phyloP scores from a whole-genome alignment of 23 red algal species.

The Gracilariopsis chorda region DNA sequence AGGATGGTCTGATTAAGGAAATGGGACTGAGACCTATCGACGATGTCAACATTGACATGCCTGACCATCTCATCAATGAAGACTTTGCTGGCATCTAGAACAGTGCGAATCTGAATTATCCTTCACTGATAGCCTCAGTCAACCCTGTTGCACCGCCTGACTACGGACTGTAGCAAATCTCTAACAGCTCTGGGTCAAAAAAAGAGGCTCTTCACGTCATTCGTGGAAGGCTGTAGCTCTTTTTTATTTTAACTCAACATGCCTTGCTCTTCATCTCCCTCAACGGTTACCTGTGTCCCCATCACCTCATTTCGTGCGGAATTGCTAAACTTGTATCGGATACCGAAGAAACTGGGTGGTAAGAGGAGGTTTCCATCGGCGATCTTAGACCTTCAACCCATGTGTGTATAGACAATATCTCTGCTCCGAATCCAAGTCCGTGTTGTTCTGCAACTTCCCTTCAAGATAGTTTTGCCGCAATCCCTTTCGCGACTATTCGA shows the following conservation, averaged over 20 bases:
- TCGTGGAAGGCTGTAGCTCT: neutral
- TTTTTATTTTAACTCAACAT: neutral
- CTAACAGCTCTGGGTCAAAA: neutral
- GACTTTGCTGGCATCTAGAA: conserved; percentile 21
- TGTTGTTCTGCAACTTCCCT: neutral
- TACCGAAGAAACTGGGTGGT: neutral
- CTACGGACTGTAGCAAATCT: conserved; percentile 23
- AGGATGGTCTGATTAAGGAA: neutral
- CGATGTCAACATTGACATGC: neutral
- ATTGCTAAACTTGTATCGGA: too few species aligned
- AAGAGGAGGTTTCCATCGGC: neutral
- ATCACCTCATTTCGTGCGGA: too few species aligned
- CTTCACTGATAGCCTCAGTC: conserved; percentile 43
- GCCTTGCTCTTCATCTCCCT: neutral
- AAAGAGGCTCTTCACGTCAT: too few species aligned
- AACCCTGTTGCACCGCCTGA: conserved; percentile 47
- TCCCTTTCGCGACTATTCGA: conserved; percentile 1
- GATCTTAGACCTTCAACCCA: conserved; percentile 28
- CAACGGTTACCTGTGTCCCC: neutral
- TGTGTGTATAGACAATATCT: conserved; percentile 22
- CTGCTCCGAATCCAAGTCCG: neutral
- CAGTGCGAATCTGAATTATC: conserved; percentile 18
- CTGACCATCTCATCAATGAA: neutral
- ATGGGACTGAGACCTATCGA: neutral
- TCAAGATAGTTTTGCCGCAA: conserved; percentile 25